Evolutionary conservation across 2,329 filamentous ascomycete species (phyloP), one percentile per base, ranked within the genome.

Genomic region (Beauveria caledonica): DNA sequence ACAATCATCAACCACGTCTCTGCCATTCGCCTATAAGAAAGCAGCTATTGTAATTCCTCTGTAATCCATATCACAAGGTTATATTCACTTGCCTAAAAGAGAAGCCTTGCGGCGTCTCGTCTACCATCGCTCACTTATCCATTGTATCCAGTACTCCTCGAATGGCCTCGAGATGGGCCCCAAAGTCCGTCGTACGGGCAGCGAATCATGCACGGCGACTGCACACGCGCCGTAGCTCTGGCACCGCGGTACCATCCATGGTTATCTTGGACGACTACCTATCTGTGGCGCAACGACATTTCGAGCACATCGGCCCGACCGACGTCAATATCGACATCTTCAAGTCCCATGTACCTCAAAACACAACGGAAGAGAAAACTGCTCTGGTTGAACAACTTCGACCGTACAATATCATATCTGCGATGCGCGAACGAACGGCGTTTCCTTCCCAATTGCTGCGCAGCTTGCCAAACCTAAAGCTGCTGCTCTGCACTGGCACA

Each of bases 181-280:
- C 23, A 25, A 60, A 29, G 25, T 25, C 50, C 50, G 27, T 55
- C n/a, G 2, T 27, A 52, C 21, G 45, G 17, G 45, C 45, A 7
- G 44, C 10, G 17, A 21, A 25, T n/a, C 21, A 55, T 50, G 45
- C n/a, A 17, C 51, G 45, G 1, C 51, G n/a, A 45, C 15, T 49
- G 17, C 42, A 56, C 36, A 45, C 59, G 17, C 15, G 21, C 5
- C 36, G n/a, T 21, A 45, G 3, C 11, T 6, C 42, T 42, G 36
- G 21, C 39, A 39, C 61, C 7, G 33, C 42, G 2, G 39, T 42
- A 5, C 60, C 60, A 8, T 62, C 67, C 19, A 59, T 86, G 60
- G 87, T 85, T 21, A 81, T 90, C 64, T 78, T 90, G 2, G 87
- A 90, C 67, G 87, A 90, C 74, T 90, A 90, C 72, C 84, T 87